phyloP scores from a whole-genome alignment of 148 eudicot species.

The Silene conica region DNA sequence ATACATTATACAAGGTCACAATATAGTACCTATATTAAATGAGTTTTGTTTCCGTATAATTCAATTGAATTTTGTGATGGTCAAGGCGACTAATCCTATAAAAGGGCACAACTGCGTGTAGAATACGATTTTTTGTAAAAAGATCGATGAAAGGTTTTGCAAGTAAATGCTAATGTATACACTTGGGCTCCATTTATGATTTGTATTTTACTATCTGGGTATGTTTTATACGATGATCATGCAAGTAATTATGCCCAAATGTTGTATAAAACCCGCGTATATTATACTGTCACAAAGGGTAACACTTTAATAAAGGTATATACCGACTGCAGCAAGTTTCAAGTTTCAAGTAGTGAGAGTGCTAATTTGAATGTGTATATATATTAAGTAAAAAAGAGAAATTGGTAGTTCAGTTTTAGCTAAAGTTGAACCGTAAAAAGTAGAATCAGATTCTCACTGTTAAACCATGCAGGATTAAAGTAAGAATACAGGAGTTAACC shows the following conservation, averaged over 20 bases:
- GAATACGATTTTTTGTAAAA: slow-evolving; percentile 24
- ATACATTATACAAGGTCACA: not conserved
- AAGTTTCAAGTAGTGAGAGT: no score
- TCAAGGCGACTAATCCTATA: not conserved
- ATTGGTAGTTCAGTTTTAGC: slow-evolving; percentile 1
- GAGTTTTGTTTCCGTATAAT: slow-evolving; percentile 20
- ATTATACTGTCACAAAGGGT: not conserved
- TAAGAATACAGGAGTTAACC: not conserved
- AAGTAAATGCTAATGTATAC: slow-evolving; percentile 1
- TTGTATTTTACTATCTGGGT: not conserved
- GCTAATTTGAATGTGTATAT: not conserved
- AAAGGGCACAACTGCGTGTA: slow-evolving; percentile 8
- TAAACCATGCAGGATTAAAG: slow-evolving; percentile 5
- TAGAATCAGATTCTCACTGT: slow-evolving; percentile 29
- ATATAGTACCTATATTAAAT: not conserved
- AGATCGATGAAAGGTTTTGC: slow-evolving; percentile 8
- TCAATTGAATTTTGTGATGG: not conserved
- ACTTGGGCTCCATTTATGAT: not conserved
- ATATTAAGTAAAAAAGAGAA: not conserved
- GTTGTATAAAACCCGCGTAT: not conserved
- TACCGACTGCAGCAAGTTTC: slow-evolving; percentile 3
- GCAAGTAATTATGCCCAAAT: not conserved
- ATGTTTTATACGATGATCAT: slow-evolving; percentile 1
- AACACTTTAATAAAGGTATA: not conserved
- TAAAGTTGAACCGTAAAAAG: slow-evolving; percentile 20